Evolutionary conservation across 768 basidiomycete species (phyloP).

Genomic region (Tephrocybe sp.): DNA sequence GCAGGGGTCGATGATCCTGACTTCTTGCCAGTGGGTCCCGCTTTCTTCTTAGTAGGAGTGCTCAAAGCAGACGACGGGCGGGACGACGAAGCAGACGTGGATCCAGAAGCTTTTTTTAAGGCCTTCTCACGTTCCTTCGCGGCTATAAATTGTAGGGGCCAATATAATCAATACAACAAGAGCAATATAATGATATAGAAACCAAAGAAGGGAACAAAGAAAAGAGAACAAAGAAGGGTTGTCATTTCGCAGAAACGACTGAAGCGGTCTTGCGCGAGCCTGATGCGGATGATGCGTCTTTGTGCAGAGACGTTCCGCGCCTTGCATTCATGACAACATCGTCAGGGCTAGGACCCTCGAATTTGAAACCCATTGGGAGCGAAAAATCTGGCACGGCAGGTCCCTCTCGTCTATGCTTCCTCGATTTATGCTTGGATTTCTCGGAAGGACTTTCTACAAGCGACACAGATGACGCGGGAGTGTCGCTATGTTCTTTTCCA

Average conservation of each 20-base stretch:
- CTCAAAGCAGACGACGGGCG: constrained; percentile 44
- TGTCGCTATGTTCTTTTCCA: constrained; percentile 28
- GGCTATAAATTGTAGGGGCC: constrained; percentile 54
- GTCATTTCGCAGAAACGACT: constrained; percentile 20
- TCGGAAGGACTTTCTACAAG: constrained; percentile 17
- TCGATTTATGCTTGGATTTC: constrained; percentile 23
- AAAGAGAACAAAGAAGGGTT: constrained; percentile 18
- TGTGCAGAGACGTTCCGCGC: constrained; percentile 63
- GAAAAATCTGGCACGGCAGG: constrained; percentile 35
- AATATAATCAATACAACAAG: constrained; percentile 35
- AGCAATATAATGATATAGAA: constrained; percentile 21
- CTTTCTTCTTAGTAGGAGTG: constrained; percentile 46
- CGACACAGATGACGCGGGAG: constrained; percentile 8
- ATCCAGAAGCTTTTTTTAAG: constrained; percentile 45
- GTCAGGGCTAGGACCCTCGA: constrained; percentile 89
- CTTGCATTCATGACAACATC: constrained; percentile 84
- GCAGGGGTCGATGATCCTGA: constrained; percentile 45
- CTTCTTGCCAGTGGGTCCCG: constrained; percentile 27
- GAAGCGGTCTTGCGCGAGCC: constrained; percentile 23
- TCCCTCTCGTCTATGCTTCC: constrained; percentile 22
- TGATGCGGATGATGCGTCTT: constrained; percentile 17
- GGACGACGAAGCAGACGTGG: constrained; percentile 43
- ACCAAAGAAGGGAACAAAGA: constrained; percentile 17
- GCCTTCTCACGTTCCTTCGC: constrained; percentile 81
- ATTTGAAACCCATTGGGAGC: constrained; percentile 51